Base-by-base conservation (phyloP, 2,329 filamentous ascomycete species). In the Phialemoniopsis sp. region DNA sequence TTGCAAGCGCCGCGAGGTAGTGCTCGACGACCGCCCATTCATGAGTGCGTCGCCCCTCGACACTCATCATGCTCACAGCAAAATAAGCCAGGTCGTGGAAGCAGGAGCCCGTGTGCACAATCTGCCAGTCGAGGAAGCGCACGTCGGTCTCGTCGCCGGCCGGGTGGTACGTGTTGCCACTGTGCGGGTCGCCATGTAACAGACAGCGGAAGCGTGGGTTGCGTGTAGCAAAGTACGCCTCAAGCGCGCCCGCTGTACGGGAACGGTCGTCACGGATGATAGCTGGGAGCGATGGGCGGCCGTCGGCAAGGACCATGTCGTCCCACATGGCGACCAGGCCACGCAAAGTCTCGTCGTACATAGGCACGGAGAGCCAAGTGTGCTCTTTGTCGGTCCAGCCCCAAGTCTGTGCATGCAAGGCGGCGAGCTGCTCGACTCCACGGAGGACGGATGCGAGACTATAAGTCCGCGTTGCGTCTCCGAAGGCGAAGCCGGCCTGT, bases 401-500 rank as follows among this genome's bases (percentile, higher is more conserved):
- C 51, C 51, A 55, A 2, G 50, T 52, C 17, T 49, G 51, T 9
- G 51, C 55, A 43, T 63, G 60, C 38, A 64, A 46, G 4, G 53
- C 54, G 2, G 60, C 59, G 21, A 64, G 53, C 49, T 63, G 59
- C 46, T 59, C 55, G 10, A 63, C 43, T 13, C 54, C 57, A 8
- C 45, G 34, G 10, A 37, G 40, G 19, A 47, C 49, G 5, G 43
- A 38, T 3, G 8, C 42, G 7, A 40, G 18, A 4, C 40, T 30
- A 39, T 46, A 51, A 2, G 57, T 58, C 21, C 52, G 51, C 14
- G 78, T 55, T 8, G 53, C 47, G 34, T 55, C 49, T 13, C 73
- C 74, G 3, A 74, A 79, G 0, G 54, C 53, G 50, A 57, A 64
- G 48, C 70, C 66, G 17, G 68, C 75, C 44, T 67, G 74, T 29